A percentile compares a stretch with the other conserved stretches of the same genome.
These are phyloP conservation scores for Monosporascus sp. DNA, from an alignment of 2,329 filamentous ascomycete species.

Conservation along the genomic window DNA sequence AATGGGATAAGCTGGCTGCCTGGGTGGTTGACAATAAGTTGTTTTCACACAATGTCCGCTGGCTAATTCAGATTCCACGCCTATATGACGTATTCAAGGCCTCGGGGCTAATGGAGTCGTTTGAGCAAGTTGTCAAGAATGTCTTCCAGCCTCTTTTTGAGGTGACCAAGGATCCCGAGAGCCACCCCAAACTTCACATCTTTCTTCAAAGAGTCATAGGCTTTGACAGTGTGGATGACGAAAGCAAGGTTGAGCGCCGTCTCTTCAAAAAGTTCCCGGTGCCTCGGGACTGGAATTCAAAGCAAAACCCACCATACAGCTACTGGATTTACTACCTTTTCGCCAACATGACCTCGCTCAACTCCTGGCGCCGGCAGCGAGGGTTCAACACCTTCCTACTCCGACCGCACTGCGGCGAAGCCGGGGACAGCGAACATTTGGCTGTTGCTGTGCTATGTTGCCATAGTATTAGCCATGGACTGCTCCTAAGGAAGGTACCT, in stretches of 20 bases:
- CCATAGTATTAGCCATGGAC: constrained; percentile 93
- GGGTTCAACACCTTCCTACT: constrained; percentile 95
- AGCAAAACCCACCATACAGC: constrained; percentile 95
- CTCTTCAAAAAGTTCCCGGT: constrained; percentile 95
- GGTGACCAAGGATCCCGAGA: constrained; percentile 79
- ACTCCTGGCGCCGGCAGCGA: constrained; percentile 81
- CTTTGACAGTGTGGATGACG: constrained; percentile 96
- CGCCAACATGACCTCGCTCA: constrained; percentile 87
- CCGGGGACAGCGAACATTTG: constrained; percentile 92
- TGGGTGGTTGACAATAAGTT: constrained; percentile 99
- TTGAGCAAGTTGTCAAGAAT: constrained; percentile 85
- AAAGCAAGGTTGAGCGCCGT: constrained; percentile 91
- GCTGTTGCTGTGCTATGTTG: constrained; percentile 87
- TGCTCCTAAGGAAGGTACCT: constrained; percentile 88
- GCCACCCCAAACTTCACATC: constrained; percentile 86
- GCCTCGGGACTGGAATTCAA: constrained; percentile 80
- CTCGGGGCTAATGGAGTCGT: constrained; percentile 78
- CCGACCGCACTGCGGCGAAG: constrained; percentile 92
- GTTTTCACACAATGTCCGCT: constrained; percentile 94
- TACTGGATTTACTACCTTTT: constrained; percentile 99
- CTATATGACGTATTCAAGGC: constrained; percentile 95
- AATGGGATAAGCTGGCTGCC: constrained; percentile 95
- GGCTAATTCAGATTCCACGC: constrained; percentile 92
- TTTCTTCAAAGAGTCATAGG: constrained; percentile 94
- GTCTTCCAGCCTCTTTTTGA: constrained; percentile 93